Conservation (phyloP, 2,329 filamentous ascomycete species). For the Tolypocladium ovalisporum region DNA sequence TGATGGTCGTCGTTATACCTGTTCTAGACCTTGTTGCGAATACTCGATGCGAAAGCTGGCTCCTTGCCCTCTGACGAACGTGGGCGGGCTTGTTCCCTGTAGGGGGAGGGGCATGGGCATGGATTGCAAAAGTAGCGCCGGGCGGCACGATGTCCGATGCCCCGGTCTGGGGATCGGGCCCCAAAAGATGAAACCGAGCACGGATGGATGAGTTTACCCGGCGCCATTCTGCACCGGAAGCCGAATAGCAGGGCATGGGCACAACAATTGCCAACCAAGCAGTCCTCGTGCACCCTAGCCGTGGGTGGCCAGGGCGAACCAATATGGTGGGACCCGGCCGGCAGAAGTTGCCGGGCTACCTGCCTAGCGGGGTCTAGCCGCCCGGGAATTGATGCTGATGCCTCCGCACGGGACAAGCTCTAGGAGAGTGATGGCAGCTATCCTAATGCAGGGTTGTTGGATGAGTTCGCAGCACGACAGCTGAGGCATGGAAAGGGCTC, state of each 20-base stretch:
- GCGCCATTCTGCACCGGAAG: background rate
- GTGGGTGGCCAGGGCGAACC: background rate
- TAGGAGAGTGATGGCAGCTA: background rate
- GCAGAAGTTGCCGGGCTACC: background rate
- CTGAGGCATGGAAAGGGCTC: background rate
- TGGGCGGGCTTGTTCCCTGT: background rate
- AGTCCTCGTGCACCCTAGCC: background rate
- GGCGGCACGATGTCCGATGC: background rate
- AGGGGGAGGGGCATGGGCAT: too few species aligned
- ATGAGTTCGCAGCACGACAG: background rate
- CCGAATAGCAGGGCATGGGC: too few species aligned
- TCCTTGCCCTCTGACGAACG: background rate
- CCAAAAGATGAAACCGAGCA: background rate
- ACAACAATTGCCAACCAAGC: background rate
- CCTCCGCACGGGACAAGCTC: background rate
- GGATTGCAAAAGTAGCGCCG: background rate
- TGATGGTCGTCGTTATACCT: background rate
- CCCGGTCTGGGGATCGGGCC: background rate
- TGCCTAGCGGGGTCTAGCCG: background rate
- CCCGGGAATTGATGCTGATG: background rate
- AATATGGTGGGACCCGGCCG: background rate
- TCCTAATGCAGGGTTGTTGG: background rate
- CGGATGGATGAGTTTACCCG: too few species aligned
- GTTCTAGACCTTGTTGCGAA: background rate
- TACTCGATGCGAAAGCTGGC: background rate